phyloP scores from a whole-genome alignment of 163 green algal species.

The Chloromonas sp. region DNA sequence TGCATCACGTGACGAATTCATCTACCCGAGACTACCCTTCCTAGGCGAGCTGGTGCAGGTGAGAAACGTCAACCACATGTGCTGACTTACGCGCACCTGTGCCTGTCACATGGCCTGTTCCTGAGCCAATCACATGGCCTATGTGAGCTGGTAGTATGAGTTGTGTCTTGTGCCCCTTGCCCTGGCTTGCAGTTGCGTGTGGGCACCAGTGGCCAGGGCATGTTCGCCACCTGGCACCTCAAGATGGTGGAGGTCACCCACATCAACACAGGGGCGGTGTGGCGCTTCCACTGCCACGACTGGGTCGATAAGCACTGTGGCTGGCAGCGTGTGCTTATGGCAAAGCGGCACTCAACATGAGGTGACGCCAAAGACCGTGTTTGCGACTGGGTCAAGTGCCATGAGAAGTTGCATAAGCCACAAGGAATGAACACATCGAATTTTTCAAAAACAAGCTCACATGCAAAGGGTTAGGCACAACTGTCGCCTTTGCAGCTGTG shows the following conservation, averaged over 20 bases:
- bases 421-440: too few relatives aligned
- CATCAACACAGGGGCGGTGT: conserved; percentile 30
- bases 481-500: too few relatives aligned
- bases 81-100: background rate
- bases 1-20: conserved; percentile 9
- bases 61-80: background rate
- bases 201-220: conserved; percentile 46
- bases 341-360: background rate
- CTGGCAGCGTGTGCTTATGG: conserved; percentile 39
- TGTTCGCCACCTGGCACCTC: conserved; percentile 62
- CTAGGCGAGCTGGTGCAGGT: conserved; percentile 39
- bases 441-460: too few relatives aligned
- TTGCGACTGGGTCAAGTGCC: too few relatives aligned
- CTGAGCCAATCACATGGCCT: too few relatives aligned
- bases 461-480: too few relatives aligned
- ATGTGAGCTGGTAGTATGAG: background rate
- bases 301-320: conserved; percentile 52
- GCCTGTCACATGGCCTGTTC: too few relatives aligned
- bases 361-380: background rate
- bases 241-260: conserved; percentile 50
- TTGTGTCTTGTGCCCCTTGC: background rate
- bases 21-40: conserved; percentile 47
- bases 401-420: too few relatives aligned
- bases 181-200: conserved; percentile 36
- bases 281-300: conserved; percentile 48